phyloP scores from a whole-genome alignment of 2,329 filamentous ascomycete genomes.

The Aurifilum marmelostoma region DNA sequence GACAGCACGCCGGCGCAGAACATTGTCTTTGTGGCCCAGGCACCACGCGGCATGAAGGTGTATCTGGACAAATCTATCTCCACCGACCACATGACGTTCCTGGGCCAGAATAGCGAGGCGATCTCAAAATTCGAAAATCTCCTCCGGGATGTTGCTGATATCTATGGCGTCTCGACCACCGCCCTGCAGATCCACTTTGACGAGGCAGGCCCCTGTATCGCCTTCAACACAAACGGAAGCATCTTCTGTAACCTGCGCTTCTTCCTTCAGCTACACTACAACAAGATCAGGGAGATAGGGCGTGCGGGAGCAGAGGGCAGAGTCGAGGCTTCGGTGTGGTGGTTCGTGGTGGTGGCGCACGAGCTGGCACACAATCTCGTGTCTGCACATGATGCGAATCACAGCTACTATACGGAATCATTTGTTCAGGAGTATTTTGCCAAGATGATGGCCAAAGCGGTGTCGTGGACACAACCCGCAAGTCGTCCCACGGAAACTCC shows the following conservation, averaged over 20 bases:
- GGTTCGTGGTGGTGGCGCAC: slow-evolving; percentile 95
- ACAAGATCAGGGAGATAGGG: slow-evolving; percentile 42
- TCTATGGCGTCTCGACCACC: slow-evolving; percentile 72
- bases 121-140: slow-evolving; percentile 72
- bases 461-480: slow-evolving; percentile 38
- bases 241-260: slow-evolving; percentile 94
- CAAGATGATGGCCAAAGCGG: slow-evolving; percentile 64
- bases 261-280: slow-evolving; percentile 77
- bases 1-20: slow-evolving; percentile 76
- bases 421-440: slow-evolving; percentile 79
- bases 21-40: slow-evolving; percentile 70
- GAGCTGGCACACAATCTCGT: slow-evolving; percentile 96
- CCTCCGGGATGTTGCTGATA: slow-evolving; percentile 67
- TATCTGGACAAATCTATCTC: slow-evolving; percentile 65
- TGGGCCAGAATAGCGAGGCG: slow-evolving; percentile 60
- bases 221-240: slow-evolving; percentile 85
- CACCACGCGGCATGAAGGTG: slow-evolving; percentile 73
- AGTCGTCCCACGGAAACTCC: neutral
- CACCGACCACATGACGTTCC: slow-evolving; percentile 56
- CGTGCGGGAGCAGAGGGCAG: slow-evolving; percentile 40
- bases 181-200: slow-evolving; percentile 89
- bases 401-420: slow-evolving; percentile 83
- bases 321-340: slow-evolving; percentile 77
- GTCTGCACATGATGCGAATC: slow-evolving; percentile 72
- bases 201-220: slow-evolving; percentile 76